Percentiles rank a stretch among this genome's conserved stretches.
Evolutionary conservation across 495 filamentous ascomycete genomes (phyloP).

Genomic region (Penicillium ucsense): DNA sequence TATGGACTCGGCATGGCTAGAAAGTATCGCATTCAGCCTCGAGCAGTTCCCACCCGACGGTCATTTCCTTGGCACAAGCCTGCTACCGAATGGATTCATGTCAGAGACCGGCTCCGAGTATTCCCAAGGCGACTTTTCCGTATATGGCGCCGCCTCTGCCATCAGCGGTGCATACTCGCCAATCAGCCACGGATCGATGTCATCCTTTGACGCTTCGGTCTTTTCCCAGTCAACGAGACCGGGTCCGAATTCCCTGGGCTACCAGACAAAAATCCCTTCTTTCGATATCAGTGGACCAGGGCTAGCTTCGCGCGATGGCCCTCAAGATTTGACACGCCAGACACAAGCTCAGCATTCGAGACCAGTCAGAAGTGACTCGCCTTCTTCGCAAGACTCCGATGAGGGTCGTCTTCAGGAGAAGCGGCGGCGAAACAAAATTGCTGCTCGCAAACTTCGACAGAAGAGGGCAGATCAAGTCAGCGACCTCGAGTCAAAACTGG

Average conservation of each 20-base stretch:
- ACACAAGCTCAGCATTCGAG: neutral
- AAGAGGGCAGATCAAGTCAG: constrained; percentile 3
- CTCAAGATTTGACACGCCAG: no score
- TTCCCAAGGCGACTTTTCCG: neutral
- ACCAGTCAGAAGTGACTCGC: neutral
- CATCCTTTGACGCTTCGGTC: neutral
- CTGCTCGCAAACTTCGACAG: constrained; percentile 3
- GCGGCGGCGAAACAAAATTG: constrained; percentile 3
- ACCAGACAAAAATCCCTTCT: no score
- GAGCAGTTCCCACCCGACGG: neutral
- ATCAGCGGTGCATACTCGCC: no score
- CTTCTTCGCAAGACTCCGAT: constrained; percentile 7
- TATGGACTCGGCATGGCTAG: neutral
- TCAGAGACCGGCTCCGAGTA: neutral
- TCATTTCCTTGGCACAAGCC: neutral
- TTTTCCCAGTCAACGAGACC: no score
- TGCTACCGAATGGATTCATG: neutral
- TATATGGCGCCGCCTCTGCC: no score
- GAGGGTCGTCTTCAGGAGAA: constrained; percentile 1
- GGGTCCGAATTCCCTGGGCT: no score
- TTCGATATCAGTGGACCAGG: no score
- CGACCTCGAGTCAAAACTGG: constrained; percentile 3
- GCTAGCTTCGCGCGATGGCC: no score
- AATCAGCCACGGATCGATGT: neutral
- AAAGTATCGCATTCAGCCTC: constrained; percentile 1